Evolutionary conservation across 1,139 yeast species (phyloP), one percentile per base, ranked within the genome.

Genomic region (Torulaspora pretoriensis): DNA sequence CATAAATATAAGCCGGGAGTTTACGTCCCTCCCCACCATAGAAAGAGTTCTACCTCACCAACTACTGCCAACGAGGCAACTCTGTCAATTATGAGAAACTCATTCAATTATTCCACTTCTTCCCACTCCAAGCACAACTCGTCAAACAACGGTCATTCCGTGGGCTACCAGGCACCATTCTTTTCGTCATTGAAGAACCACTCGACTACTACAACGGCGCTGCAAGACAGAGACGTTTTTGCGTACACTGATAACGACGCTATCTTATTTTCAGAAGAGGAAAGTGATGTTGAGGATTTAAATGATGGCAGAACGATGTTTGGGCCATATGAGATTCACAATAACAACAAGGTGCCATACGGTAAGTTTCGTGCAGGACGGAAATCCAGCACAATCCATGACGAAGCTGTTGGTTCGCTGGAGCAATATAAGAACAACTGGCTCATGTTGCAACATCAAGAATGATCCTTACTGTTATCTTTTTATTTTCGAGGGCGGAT

Each of bases 11-110:
- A 57, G 45, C 49, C 61, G 1, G 65, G 65, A 4, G 55, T 60
- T 24, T 74, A 74, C 50, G 65, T 74, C 12, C 77, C 77, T 25
- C 78, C 78, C 9, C 78, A 74, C 49, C 77, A 72, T 45, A 65
- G 78, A 52, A 65, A 68, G 47, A 65, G 61, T 37, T 51, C 52
- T 26, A 31, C 37, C 27, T 32, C 38, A 8, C 25, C 38, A 13
- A 39, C 50, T 14, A 33, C 52, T 5, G 45, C 57, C 1, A 53
- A 52, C 29, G 64, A 59, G 29, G 55, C 57, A 7, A 51, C 56
- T 2, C 43, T 60, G 30, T 52, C 59, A 3, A 58, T 55, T 7
- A 42, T 53, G 4, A 46, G 49, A 29, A 57, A 60, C 41, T 38
- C 56, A 6, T 40, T 56, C n/a, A 55, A 52, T 29, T 53, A 52